Percentiles rank a stretch among this genome's conserved stretches.
phyloP scores from a whole-genome alignment of 23 red algal genomes.

The Chondrus crispus region DNA sequence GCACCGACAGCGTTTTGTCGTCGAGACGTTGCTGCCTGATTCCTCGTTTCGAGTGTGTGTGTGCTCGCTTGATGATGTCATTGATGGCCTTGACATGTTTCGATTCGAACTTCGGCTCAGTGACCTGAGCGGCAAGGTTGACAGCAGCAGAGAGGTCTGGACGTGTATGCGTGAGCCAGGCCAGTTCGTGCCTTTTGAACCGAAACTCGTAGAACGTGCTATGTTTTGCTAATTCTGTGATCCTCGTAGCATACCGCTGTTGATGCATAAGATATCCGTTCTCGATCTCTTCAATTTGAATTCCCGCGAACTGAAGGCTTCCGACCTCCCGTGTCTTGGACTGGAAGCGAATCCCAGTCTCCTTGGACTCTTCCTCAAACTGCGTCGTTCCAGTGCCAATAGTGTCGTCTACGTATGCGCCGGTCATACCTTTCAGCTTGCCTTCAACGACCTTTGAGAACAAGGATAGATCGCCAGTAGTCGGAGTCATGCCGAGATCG shows the following conservation, averaged over 20 bases:
- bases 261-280: neutral
- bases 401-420: constrained; percentile 19
- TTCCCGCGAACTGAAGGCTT: neutral
- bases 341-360: neutral
- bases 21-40: neutral
- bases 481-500: neutral
- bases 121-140: neutral
- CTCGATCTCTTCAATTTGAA: neutral
- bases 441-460: constrained; percentile 2
- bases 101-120: neutral
- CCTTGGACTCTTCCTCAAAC: neutral
- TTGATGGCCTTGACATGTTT: neutral
- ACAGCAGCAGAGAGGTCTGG: neutral
- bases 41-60: neutral
- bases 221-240: neutral
- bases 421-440: neutral
- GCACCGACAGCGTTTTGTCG: neutral
- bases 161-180: neutral
- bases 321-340: neutral
- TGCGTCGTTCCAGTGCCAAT: neutral
- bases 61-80: neutral
- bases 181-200: neutral
- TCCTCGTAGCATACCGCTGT: neutral
- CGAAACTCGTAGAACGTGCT: neutral
- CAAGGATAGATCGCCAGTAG: neutral